Evolutionary conservation across 495 filamentous ascomycete genomes (phyloP).

Genomic region (Glonium stellatum): DNA sequence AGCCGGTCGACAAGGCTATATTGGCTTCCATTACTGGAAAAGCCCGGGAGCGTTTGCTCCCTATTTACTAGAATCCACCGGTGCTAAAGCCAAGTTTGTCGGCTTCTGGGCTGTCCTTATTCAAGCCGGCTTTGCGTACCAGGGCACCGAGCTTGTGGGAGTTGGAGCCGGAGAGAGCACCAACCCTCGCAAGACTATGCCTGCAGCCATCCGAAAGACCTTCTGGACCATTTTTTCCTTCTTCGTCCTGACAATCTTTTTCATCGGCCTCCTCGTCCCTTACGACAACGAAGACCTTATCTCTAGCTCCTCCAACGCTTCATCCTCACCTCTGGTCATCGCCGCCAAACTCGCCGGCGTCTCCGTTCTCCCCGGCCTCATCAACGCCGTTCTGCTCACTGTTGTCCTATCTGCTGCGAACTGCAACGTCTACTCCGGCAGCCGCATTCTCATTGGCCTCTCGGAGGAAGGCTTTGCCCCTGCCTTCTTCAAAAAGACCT

Average conservation of each 20-base stretch:
- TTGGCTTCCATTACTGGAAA: conserved; percentile 27
- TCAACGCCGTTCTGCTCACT: conserved; percentile 25
- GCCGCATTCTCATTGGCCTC: conserved; percentile 58
- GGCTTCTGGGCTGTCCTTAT: conserved; percentile 30
- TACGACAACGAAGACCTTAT: conserved; percentile 30
- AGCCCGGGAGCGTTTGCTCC: conserved; percentile 27
- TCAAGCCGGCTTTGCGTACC: conserved; percentile 27
- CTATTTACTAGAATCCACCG: conserved; percentile 20
- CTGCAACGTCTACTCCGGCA: conserved; percentile 54
- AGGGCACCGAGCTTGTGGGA: conserved; percentile 27
- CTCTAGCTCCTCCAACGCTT: conserved; percentile 21
- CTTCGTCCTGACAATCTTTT: conserved; percentile 27
- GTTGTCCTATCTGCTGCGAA: conserved; percentile 39
- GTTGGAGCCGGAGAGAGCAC: conserved; percentile 26
- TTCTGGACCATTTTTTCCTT: conserved; percentile 26
- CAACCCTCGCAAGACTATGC: conserved; percentile 29
- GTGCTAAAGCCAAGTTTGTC: conserved; percentile 25
- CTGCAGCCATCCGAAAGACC: conserved; percentile 22
- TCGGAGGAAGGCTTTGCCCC: conserved; percentile 57
- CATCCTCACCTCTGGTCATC: conserved; percentile 26
- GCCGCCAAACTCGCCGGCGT: conserved; percentile 28
- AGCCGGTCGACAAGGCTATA: conserved; percentile 20
- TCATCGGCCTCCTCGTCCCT: conserved; percentile 28
- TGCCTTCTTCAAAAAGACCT: conserved; percentile 29
- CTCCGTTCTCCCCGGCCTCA: conserved; percentile 20